These are phyloP conservation scores for Sarcomyxa edulis DNA, from an alignment of 768 basidiomycete species.

Conservation along the genomic window DNA sequence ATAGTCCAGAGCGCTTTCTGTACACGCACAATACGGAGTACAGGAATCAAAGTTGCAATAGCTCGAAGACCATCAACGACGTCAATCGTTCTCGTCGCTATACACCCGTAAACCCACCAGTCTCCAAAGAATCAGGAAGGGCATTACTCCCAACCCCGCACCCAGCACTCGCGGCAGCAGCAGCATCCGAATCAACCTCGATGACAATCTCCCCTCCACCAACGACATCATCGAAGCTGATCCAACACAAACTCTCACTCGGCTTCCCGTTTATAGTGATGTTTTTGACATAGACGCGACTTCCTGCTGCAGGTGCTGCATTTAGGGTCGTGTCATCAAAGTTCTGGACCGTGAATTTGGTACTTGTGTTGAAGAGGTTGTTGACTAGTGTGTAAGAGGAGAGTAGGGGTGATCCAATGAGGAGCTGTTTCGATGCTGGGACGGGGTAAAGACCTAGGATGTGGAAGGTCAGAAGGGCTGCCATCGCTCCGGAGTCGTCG, in stretches of 20 bases:
- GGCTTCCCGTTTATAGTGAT: slow-evolving; percentile 35
- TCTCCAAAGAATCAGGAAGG: slow-evolving; percentile 34
- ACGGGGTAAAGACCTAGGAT: slow-evolving; percentile 48
- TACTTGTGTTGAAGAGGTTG: slow-evolving; percentile 29
- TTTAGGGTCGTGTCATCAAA: slow-evolving; percentile 34
- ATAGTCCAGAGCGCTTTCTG: too few relatives aligned
- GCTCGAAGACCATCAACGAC: too few relatives aligned
- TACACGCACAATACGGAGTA: too few relatives aligned
- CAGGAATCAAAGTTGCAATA: too few relatives aligned
- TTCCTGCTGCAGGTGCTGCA: slow-evolving; percentile 32
- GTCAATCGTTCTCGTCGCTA: too few relatives aligned
- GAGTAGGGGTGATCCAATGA: slow-evolving; percentile 43
- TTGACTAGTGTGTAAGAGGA: slow-evolving; percentile 39
- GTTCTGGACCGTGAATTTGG: slow-evolving; percentile 32
- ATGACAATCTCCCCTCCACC: slow-evolving; percentile 41
- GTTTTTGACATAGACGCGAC: slow-evolving; percentile 37
- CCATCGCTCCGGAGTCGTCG: slow-evolving; percentile 52
- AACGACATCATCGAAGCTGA: slow-evolving; percentile 36
- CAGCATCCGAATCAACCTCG: slow-evolving; percentile 33
- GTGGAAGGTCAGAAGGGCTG: slow-evolving; percentile 42
- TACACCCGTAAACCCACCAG: slow-evolving; percentile 34
- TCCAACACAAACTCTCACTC: slow-evolving; percentile 35
- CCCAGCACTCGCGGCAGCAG: slow-evolving; percentile 26
- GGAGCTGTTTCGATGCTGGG: slow-evolving; percentile 37
- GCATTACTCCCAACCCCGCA: slow-evolving; percentile 28